Evolutionary conservation across 1,284 basidiomycete genomes (phyloP), one percentile per base, ranked within the genome.

Genomic region (Moesziomyces sp.): DNA sequence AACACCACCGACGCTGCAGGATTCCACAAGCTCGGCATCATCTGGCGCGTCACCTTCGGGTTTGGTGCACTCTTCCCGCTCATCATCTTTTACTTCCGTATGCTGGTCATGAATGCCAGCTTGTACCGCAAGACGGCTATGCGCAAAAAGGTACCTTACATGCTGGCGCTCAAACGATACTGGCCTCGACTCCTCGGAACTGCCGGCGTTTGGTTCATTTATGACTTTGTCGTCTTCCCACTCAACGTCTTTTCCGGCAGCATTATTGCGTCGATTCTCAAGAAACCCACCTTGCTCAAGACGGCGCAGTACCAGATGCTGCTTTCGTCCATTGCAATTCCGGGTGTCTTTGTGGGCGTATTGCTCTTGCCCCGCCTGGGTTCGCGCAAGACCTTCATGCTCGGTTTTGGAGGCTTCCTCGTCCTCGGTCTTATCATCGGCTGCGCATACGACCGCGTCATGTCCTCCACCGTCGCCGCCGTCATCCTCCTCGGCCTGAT

Each of bases 11-110:
- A 60, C 18, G 50, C 89, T 11, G 43, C 21, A 0, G 90, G 90
- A 18, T 87, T 88, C 67, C 82, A 88, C 50, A 89, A 90, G 77
- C 87, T 92, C 9, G 82, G 87, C 28, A 91, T 90, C 10, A 89
- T 91, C 49, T 93, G 92, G 92, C 87, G 91, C 23, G 88, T 91
- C 53, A 90, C 89, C 78, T 91, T 92, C 77, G 91, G 90, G 3
- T 86, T 93, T 52, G 90, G 91, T 19, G 88, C 91, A 33, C 45
- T 91, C 19, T 86, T 91, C 10, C 91, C 91, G 5, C 79, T 91
- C 51, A 87, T 87, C 3, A 91, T 93, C 45, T 90, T 93, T 80
- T 86, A 88, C 78, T 91, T 91, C 85, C 89, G 91, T 49, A 61
- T 74, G 59, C 30, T 55, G 9, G 65, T 75, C 4, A 50, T 74